Base-by-base conservation (phyloP, 2,329 filamentous ascomycete species). In the Aspergillus sclerotialis region DNA sequence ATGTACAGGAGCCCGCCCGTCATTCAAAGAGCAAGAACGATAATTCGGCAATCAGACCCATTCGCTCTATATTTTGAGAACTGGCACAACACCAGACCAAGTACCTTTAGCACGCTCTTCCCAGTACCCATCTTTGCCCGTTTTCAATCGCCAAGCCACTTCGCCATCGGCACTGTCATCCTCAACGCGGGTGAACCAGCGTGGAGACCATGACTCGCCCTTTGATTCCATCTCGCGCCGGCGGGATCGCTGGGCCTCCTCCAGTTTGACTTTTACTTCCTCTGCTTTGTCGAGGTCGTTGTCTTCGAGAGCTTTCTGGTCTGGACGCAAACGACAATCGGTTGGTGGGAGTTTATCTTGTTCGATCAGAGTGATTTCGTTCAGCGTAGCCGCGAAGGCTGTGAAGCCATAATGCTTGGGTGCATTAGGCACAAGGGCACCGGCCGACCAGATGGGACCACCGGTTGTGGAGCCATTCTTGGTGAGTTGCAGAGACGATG, bases 121-220 rank as follows among this genome's bases (percentile, higher is more conserved):
- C 92, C 92, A 98, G 63, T 98, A 98, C 7, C 86, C 81, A 12
- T 93, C 87, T 61, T 82, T 88, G 13, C 88, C 87, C 3, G 70
- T 69, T 66, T 81, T 92, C 43, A 94, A 61, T 50, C 78, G 75
- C 84, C 84, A 61, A 13, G 50, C 70, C n/a, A 72, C 69, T 28
- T 70, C 69, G 30, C 64, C 61, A 18, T 56, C 50, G 30, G 21
- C 30, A 17, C 18, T 5, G n/a, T 46, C 52, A 24, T 54, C 65
- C 9, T 67, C 67, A 7, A 84, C 78, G 62, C 75, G 81, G 33
- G 79, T 75, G 56, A 98, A 98, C 88, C 90, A 98, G 46, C 76
- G 73, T 5, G 92, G 85, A 47, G 67, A 74, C 72, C 89, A 81
- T 38, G 69, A 63, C 50, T 87, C 79, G 1, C 84, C 86, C 4